Conservation (phyloP, 2,329 filamentous ascomycete genomes). For the Sclerotinia trifoliorum region DNA sequence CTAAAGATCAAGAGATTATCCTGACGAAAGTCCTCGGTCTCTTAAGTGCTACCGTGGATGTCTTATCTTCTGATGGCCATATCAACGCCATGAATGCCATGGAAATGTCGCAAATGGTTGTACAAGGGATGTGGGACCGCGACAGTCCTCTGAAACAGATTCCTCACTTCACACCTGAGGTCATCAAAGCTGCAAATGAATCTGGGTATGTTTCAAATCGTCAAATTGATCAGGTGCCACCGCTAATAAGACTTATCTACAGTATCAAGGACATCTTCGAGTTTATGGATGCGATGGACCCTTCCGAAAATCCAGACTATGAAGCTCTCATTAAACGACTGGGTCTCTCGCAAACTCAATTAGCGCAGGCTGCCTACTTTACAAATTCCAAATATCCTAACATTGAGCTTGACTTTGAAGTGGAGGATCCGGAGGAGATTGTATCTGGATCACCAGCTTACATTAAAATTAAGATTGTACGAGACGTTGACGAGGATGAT, state of each 20-base stretch:
- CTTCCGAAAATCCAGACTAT: conserved; percentile 84
- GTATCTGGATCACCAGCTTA: conserved; percentile 78
- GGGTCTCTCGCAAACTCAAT: conserved; percentile 74
- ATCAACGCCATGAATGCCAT: conserved; percentile 97
- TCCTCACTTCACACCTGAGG: conserved; percentile 83
- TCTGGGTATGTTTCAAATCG: conserved; percentile 59
- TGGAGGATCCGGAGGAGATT: conserved; percentile 78
- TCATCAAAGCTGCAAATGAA: conserved; percentile 77
- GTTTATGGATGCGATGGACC: conserved; percentile 99
- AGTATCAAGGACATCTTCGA: conserved; percentile 93
- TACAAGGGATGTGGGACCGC: conserved; percentile 98
- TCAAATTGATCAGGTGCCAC: background rate
- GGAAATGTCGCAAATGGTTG: conserved; percentile 99
- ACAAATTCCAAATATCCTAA: conserved; percentile 97
- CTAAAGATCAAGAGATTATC: conserved; percentile 91
- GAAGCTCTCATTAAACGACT: conserved; percentile 73
- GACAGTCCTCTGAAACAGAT: conserved; percentile 97
- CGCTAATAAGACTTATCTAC: conserved; percentile 39
- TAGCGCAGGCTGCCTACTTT: conserved; percentile 87
- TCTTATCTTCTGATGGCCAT: conserved; percentile 91
- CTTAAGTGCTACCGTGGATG: conserved; percentile 88
- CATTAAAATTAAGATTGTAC: conserved; percentile 79
- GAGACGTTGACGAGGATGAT: conserved; percentile 74
- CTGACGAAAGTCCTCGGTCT: conserved; percentile 82
- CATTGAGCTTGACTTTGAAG: conserved; percentile 83